These are phyloP conservation scores for Aeschynomene evenia DNA, from an alignment of 306 rosid species.

Conservation along the genomic window DNA sequence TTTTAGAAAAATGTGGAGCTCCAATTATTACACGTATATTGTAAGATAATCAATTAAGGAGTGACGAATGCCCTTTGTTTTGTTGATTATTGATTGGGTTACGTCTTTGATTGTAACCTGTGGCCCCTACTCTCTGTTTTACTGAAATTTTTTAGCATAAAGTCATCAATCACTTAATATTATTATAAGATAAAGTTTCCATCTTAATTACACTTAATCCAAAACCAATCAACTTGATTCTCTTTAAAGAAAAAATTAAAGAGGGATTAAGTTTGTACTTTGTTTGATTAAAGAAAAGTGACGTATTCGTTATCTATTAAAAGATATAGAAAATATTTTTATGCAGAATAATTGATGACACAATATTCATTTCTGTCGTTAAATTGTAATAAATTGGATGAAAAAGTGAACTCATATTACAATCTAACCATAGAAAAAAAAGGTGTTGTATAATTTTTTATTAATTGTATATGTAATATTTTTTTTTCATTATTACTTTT, in stretches of 20 bases:
- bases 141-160: constrained; percentile 30
- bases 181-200: constrained; percentile 31
- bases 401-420: no score
- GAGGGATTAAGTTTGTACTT: constrained; percentile 39
- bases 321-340: constrained; percentile 18
- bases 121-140: constrained; percentile 39
- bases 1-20: constrained; percentile 8
- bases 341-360: no score
- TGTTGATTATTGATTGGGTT: constrained; percentile 47
- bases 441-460: no score
- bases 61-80: constrained; percentile 40
- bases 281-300: constrained; percentile 33
- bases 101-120: constrained; percentile 46
- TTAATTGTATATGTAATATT: no score
- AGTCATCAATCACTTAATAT: constrained; percentile 38
- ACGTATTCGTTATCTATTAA: constrained; percentile 19
- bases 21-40: neutral
- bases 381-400: no score
- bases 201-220: constrained; percentile 43
- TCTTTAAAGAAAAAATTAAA: constrained; percentile 29
- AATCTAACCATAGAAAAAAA: no score
- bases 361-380: no score
- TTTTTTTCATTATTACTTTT: no score
- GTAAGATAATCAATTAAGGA: constrained; percentile 26
- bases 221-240: constrained; percentile 46